Percentiles rank a stretch among this genome's conserved stretches.
Evolutionary conservation across 2,329 filamentous ascomycete species (phyloP).

Genomic region (Neoarthrinium moseri): DNA sequence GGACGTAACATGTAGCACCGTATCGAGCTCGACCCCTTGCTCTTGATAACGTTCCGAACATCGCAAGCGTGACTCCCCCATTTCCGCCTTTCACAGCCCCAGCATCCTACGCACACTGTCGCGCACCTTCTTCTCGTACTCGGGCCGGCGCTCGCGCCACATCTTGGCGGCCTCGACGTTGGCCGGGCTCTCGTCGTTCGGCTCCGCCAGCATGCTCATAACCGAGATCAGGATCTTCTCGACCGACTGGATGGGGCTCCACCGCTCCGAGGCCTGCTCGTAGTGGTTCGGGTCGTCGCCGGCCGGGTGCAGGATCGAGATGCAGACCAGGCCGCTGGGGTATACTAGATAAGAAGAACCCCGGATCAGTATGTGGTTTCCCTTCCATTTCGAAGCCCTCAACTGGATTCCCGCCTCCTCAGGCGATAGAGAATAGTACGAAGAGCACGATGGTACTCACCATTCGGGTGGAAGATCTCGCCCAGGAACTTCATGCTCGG

Average conservation of each 20-base stretch:
- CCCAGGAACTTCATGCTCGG: conserved; percentile 95
- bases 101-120: conserved; percentile 78
- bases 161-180: conserved; percentile 96
- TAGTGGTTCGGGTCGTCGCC: conserved; percentile 98
- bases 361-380: too few species aligned
- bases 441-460: conserved; percentile 44
- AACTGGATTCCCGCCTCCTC: too few species aligned
- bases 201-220: conserved; percentile 97
- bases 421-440: too few species aligned
- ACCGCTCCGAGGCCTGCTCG: conserved; percentile 91
- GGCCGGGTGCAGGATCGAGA: conserved; percentile 95
- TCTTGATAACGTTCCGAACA: too few species aligned
- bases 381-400: too few species aligned
- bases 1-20: too few species aligned
- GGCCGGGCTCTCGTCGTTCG: conserved; percentile 94
- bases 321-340: conserved; percentile 87
- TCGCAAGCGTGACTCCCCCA: background rate
- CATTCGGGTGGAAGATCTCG: conserved; percentile 96
- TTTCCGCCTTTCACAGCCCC: conserved; percentile 55
- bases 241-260: conserved; percentile 95
- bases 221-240: conserved; percentile 97
- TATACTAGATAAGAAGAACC: too few species aligned
- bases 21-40: too few species aligned
- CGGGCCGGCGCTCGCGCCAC: conserved; percentile 81
- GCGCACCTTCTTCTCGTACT: conserved; percentile 85